A percentile compares a stretch with the other conserved stretches of the same genome.
Conservation (phyloP, 768 basidiomycete species). For the Russula ochroleuca region DNA sequence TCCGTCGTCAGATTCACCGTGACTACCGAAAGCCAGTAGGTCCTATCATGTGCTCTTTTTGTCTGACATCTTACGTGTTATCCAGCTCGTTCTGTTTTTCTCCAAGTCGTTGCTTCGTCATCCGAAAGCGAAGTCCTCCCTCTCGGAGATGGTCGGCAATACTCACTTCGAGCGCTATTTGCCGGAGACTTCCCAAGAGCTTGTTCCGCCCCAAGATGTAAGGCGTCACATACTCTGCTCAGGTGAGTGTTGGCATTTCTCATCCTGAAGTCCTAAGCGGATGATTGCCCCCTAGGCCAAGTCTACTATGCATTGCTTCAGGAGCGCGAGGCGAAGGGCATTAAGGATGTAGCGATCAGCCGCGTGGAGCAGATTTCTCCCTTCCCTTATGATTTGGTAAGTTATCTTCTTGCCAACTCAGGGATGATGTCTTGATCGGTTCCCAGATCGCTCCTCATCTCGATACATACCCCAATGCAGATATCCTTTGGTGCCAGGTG, state of each 20-base stretch:
- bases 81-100: constrained; percentile 88
- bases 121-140: constrained; percentile 80
- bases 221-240: constrained; percentile 89
- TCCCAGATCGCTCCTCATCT: constrained; percentile 82
- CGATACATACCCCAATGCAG: constrained; percentile 95
- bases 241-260: constrained; percentile 39
- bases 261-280: not conserved
- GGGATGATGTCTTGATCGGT: constrained; percentile 12
- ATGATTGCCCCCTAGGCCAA: constrained; percentile 54
- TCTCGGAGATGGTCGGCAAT: constrained; percentile 86
- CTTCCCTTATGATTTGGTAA: constrained; percentile 91
- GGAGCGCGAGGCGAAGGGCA: constrained; percentile 86
- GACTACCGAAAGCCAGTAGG: constrained; percentile 95
- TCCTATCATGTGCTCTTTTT: constrained; percentile 11
- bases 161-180: constrained; percentile 92
- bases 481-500: constrained; percentile 88
- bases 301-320: constrained; percentile 87
- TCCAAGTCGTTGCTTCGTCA: constrained; percentile 95
- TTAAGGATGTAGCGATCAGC: constrained; percentile 92
- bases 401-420: constrained; percentile 30
- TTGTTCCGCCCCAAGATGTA: constrained; percentile 81
- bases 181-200: constrained; percentile 69
- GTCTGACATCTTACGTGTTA: constrained; percentile 5
- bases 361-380: constrained; percentile 94
- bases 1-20: constrained; percentile 93